phyloP scores from a whole-genome alignment of 2,329 filamentous ascomycete species.

The Aspergillus ruber region DNA sequence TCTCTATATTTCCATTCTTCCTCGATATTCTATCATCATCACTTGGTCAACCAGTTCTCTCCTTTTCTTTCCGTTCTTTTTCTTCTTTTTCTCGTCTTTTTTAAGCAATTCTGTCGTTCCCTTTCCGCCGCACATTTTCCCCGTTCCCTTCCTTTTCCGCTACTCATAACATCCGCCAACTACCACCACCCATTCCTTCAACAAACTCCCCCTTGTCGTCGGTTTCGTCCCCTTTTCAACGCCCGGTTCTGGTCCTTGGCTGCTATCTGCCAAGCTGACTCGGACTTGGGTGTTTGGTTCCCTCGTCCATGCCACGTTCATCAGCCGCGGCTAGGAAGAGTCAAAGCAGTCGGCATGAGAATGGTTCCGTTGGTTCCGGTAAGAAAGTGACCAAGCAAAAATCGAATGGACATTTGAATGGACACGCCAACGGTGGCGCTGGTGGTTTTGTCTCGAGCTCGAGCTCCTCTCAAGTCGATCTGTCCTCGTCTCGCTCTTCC shows the following conservation, averaged over 20 bases:
- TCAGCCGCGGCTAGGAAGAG: slow-evolving; percentile 47
- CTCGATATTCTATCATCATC: neutral
- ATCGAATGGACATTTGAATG: slow-evolving; percentile 51
- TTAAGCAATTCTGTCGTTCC: slow-evolving; percentile 10
- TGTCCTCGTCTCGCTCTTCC: slow-evolving; percentile 33
- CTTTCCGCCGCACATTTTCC: slow-evolving; percentile 7
- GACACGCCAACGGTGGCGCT: slow-evolving; percentile 37
- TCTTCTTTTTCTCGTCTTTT: slow-evolving; percentile 9
- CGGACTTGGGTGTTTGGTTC: slow-evolving; percentile 37
- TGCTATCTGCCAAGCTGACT: slow-evolving; percentile 44
- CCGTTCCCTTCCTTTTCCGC: slow-evolving; percentile 4
- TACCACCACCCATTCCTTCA: slow-evolving; percentile 2
- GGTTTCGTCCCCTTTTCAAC: slow-evolving; percentile 15
- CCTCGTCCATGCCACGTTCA: slow-evolving; percentile 46
- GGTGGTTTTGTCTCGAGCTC: slow-evolving; percentile 27
- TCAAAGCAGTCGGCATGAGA: slow-evolving; percentile 74
- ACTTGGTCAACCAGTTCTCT: slow-evolving; percentile 4
- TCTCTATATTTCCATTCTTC: slow-evolving; percentile 4
- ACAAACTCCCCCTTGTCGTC: slow-evolving; percentile 13
- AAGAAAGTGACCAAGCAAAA: slow-evolving; percentile 59
- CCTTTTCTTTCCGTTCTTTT: slow-evolving; percentile 7
- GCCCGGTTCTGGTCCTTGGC: slow-evolving; percentile 43
- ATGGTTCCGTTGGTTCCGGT: slow-evolving; percentile 73
- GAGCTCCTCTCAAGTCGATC: slow-evolving; percentile 33
- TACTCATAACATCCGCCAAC: too few species aligned